Base-by-base conservation (phyloP, 768 basidiomycete genomes). In the Kwoniella heveanensis region DNA sequence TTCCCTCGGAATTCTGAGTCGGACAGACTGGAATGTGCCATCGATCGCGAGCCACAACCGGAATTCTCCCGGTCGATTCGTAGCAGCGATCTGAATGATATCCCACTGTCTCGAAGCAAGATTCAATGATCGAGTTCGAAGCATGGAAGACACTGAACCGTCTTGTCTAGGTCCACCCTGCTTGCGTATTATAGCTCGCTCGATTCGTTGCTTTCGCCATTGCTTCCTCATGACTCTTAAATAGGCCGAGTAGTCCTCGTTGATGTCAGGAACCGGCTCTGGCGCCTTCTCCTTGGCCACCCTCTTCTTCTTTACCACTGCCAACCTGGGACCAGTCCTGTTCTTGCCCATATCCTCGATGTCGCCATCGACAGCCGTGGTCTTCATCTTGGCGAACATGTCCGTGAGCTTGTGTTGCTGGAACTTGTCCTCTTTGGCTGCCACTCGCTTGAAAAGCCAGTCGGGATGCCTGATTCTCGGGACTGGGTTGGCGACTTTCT, bases 321-420 rank as follows among this genome's bases (percentile, higher is more conserved):
- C 72, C 39, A 71, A 72, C 27, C 44, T 53, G 5, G 63, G 66
- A 9, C 62, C 54, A 49, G 47, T 57, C 29, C 62, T 70, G 39
- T 13, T 39, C 29, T 60, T 68, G 7, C 68, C 84, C 63, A 81
- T 81, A 67, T 90, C 88, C 71, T 92, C 90, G 46, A 89, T 88
- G 72, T 89, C 88, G 10, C 52, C 55, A 22, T 76, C 74, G 9
- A 76, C 70, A 12, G 49, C 27, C 15, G 70, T 56, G 1, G 71
- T 73, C 80, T 78, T 74, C 70, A 74, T 73, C 54, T 72, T 73
- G 7, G 77, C 67, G 82, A 99, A 98, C 82, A 98, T 97, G 71
- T 97, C 92, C 0, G 92, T 94, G 54, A 99, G 83, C 81, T 94
- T 97, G 80, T 97, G 95, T 79, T 99, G 96, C 78, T 91, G 93